Base-by-base conservation (phyloP, 352 stramenopile species). In the Globisporangium parvum region DNA sequence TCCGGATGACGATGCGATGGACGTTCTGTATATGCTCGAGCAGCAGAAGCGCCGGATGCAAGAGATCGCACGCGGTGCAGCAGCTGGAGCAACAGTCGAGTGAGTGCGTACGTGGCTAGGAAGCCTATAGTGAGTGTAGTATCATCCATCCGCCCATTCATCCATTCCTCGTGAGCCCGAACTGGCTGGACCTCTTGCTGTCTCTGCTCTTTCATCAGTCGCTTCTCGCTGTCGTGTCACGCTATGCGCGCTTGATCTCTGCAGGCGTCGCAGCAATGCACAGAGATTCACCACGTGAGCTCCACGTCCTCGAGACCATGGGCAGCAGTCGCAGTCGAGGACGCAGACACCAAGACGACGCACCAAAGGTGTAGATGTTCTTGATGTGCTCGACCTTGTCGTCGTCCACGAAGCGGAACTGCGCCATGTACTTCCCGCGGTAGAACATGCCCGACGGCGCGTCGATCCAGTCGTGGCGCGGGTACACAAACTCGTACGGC, bases 401-500 rank as follows among this genome's bases (percentile, higher is more conserved):
- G 55, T 91, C 80, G 52, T 91, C 80, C 21, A 76, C 57, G 58
- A 91, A 87, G 15, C 71, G 62, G 59, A 91, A 88, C 54, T 83
- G 79, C 35, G 77, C 80, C 69, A 87, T 85, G 67, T 96, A 96
- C 56, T 85, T 90, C 15, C 87, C 87, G 35, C 87, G 79, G 58
- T 92, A 95, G 59, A 96, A 91, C 57, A 96, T 80, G 6, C 87
- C 85, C 2, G 77, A 82, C 1, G 87, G 87, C 24, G 87, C 82
- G 56, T 96, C 83, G 55, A 91, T 77, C 77, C 79, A 96, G 26
- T 86, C 80, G 55, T 75, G 61, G 10, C 81, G 77, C 0, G 87
- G 87, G 60, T 90, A 95, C 21, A 85, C 66, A 48, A 96, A 96
- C 46, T 89, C 75, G 61, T 96, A 92, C 20, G 69, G 64, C 40